Evolutionary conservation across 768 basidiomycete genomes (phyloP).

Genomic region (Leccinum imitatum): DNA sequence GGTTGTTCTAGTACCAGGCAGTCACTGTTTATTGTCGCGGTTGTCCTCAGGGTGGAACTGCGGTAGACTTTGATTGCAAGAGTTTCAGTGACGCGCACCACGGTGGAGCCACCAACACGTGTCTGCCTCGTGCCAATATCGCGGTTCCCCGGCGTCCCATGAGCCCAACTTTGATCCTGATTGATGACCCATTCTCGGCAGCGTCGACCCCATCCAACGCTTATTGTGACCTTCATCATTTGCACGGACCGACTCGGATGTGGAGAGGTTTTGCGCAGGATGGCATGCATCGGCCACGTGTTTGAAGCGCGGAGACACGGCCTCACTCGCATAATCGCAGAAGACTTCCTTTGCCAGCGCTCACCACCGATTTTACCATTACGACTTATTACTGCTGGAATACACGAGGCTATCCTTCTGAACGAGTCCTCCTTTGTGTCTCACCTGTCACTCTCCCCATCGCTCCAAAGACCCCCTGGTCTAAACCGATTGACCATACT

Average conservation of each 20-base stretch:
- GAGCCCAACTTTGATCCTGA: conserved; percentile 16
- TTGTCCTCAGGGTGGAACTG: neutral
- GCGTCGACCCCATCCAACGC: conserved; percentile 6
- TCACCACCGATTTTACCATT: conserved; percentile 14
- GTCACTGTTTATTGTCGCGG: neutral
- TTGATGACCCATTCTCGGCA: conserved; percentile 11
- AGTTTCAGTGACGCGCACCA: neutral
- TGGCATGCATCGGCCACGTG: conserved; percentile 30
- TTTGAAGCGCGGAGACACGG: conserved; percentile 14
- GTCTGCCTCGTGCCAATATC: conserved; percentile 16
- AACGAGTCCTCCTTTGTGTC: conserved; percentile 8
- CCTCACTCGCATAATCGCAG: conserved; percentile 15
- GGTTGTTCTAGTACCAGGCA: neutral
- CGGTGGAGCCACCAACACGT: conserved; percentile 9
- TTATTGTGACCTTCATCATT: conserved; percentile 1
- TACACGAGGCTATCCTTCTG: conserved; percentile 27
- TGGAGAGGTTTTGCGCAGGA: neutral
- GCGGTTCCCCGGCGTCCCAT: conserved; percentile 18
- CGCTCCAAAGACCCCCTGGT: conserved; percentile 2
- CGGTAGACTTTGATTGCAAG: neutral
- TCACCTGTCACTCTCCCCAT: conserved; percentile 7
- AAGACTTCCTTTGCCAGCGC: conserved; percentile 13
- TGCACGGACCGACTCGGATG: conserved; percentile 18
- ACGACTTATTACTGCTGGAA: conserved; percentile 27
- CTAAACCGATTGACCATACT: conserved; percentile 1